These are phyloP conservation scores for Yamadazyma endophytica DNA, from an alignment of 805 yeast genomes.

Conservation along the genomic window DNA sequence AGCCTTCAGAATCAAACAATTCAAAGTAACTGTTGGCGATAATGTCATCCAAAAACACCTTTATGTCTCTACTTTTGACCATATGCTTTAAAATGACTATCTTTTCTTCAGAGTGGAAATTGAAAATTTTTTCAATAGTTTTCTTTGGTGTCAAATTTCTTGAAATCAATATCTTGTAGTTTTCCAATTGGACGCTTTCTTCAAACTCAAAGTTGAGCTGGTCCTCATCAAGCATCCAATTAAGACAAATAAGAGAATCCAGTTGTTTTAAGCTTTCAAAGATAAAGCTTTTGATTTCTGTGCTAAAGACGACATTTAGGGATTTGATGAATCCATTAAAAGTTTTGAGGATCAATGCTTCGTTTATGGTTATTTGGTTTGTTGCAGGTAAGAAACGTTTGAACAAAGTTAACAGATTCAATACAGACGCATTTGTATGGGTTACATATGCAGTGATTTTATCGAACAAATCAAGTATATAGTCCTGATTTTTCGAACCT, in stretches of 20 bases:
- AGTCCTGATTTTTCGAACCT: not conserved
- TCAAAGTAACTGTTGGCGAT: conserved; percentile 1
- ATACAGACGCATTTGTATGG: not conserved
- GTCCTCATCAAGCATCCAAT: conserved; percentile 8
- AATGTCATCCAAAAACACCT: conserved; percentile 3
- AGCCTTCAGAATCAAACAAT: conserved; percentile 6
- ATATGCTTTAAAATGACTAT: conserved; percentile 4
- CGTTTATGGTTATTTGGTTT: not conserved
- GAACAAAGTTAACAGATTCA: conserved; percentile 5
- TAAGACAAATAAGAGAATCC: conserved; percentile 1
- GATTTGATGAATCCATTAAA: conserved; percentile 4
- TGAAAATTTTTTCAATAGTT: conserved; percentile 6
- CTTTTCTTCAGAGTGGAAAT: conserved; percentile 1
- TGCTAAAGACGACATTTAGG: conserved; percentile 2
- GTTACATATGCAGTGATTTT: conserved; percentile 6
- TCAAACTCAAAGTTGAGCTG: conserved; percentile 8
- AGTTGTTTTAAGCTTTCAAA: conserved; percentile 5
- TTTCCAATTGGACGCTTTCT: conserved; percentile 5
- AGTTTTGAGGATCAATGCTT: not conserved
- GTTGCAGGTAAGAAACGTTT: not conserved
- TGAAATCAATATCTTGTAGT: conserved; percentile 4
- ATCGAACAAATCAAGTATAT: conserved; percentile 3
- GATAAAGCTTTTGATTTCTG: conserved; percentile 3
- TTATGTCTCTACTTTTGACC: conserved; percentile 5
- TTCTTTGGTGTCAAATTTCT: conserved; percentile 2